These are phyloP conservation scores for Fusarium tjaetaba DNA, from an alignment of 2,329 filamentous ascomycete species.

Conservation along the genomic window DNA sequence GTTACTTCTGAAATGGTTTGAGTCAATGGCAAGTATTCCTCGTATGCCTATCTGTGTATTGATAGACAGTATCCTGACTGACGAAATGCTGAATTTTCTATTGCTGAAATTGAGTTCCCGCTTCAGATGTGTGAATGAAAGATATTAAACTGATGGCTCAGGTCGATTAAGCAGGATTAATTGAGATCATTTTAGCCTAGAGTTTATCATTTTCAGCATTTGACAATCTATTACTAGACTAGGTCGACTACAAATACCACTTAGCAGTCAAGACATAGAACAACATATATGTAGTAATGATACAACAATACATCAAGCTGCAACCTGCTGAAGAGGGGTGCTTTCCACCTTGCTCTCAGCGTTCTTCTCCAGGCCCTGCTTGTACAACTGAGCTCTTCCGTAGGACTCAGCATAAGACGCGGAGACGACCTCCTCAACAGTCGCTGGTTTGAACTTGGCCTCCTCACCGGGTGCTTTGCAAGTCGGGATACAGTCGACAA, in stretches of 20 bases:
- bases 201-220: fast-evolving
- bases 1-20: not conserved
- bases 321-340: not conserved
- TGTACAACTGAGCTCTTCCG: constrained; percentile 46
- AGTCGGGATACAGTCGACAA: not conserved
- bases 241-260: too few relatives aligned
- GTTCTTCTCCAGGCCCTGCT: constrained; percentile 40
- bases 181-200: not conserved
- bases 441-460: constrained; percentile 46
- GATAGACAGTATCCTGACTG: fast-evolving
- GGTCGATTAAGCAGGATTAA: not conserved
- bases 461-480: not conserved
- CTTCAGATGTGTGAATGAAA: not conserved
- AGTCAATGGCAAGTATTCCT: not conserved
- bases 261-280: not conserved
- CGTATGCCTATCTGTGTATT: fast-evolving
- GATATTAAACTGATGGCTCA: not conserved
- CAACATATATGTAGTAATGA: too few relatives aligned
- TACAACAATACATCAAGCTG: not conserved
- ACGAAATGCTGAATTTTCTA: not conserved
- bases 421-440: constrained; percentile 48
- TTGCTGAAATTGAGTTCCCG: not conserved
- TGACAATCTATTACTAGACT: not conserved
- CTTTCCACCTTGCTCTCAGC: not conserved
- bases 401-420: constrained; percentile 49